Evolutionary conservation across 257 asterid genomes (phyloP), one percentile per base, ranked within the genome.

Genomic region (Rehmannia glutinosa): DNA sequence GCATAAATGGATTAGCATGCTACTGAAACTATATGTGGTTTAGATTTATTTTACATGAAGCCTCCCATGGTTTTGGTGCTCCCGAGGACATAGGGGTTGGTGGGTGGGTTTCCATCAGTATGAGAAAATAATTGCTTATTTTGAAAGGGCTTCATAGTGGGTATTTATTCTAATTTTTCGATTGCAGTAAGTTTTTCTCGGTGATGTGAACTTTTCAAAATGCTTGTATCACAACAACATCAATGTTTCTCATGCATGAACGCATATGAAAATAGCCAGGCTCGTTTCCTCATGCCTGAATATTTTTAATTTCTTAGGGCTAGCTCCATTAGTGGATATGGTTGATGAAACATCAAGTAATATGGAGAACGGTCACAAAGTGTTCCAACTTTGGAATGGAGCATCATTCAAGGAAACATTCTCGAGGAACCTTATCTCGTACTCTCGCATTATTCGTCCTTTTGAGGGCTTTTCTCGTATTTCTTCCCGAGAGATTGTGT

Each of bases 381-480:
- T 28, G 27, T 36, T 57, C 38, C 66, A 16, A 13, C 68, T 50
- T 36, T 74, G 72, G 81, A 71, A 45, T 43, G 81, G 76, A 62
- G 62, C 71, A 10, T 83, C 86, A n/a, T 35, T 72, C 33, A 81
- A 52, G 75, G 88, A 76, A 69, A 28, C 53, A 52, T 63, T 75
- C 77, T 61, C 2, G 17, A 74, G 70, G 90, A 86, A 52, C 90
- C 86, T 10, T 86, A 83, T 61, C 81, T 86, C 20, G 64, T 64
- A 13, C 69, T 87, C 24, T 81, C 92, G 52, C 69, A 33, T 35
- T 74, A 54, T 86, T 91, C 66, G 78, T 86, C 62, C 3, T 70
- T 19, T 66, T 71, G n/a, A 86, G 86, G 78, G 81, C 75, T 24
- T 47, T 82, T 50, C 10, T 80, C n/a, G 36, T 78, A 72, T 71